phyloP scores from a whole-genome alignment of 495 filamentous ascomycete genomes.

The Penicillium turbatum region DNA sequence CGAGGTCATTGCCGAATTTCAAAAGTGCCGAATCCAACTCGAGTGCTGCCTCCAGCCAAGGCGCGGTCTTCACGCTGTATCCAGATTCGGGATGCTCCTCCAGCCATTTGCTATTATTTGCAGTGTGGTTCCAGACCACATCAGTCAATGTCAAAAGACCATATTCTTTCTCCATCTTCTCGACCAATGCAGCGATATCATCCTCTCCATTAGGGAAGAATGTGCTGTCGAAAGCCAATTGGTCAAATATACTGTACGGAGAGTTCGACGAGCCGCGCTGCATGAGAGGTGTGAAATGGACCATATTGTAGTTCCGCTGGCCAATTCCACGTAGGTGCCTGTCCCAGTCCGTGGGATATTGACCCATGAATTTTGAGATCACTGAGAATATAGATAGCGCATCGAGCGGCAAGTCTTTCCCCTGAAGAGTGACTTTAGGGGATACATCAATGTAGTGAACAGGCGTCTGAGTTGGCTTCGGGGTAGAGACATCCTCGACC shows the following conservation, averaged over 20 bases:
- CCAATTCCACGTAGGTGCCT: conserved; percentile 81
- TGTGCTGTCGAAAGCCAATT: conserved; percentile 76
- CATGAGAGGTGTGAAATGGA: conserved; percentile 96
- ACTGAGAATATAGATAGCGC: conserved; percentile 91
- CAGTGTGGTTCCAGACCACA: conserved; percentile 98
- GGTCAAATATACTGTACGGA: conserved; percentile 94
- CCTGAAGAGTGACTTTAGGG: conserved; percentile 70
- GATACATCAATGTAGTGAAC: conserved; percentile 90
- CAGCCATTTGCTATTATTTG: conserved; percentile 91
- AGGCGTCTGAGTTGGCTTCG: conserved; percentile 61
- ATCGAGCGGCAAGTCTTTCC: conserved; percentile 67
- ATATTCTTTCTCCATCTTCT: conserved; percentile 78
- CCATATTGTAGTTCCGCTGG: conserved; percentile 93
- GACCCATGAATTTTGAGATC: conserved; percentile 96
- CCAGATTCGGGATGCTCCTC: conserved; percentile 92
- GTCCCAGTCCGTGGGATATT: conserved; percentile 84
- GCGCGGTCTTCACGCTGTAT: conserved; percentile 90
- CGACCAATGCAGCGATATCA: conserved; percentile 71
- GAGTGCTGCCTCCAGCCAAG: conserved; percentile 85
- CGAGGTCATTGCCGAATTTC: conserved; percentile 67
- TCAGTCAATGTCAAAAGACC: conserved; percentile 87
- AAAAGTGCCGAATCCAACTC: conserved; percentile 82
- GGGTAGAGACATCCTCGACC: conserved; percentile 45
- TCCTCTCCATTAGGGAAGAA: conserved; percentile 83
- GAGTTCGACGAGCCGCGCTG: conserved; percentile 86